These are phyloP conservation scores for Schizochytrium sp. DNA, from an alignment of 108 stramenopile genomes.

Conservation along the genomic window DNA sequence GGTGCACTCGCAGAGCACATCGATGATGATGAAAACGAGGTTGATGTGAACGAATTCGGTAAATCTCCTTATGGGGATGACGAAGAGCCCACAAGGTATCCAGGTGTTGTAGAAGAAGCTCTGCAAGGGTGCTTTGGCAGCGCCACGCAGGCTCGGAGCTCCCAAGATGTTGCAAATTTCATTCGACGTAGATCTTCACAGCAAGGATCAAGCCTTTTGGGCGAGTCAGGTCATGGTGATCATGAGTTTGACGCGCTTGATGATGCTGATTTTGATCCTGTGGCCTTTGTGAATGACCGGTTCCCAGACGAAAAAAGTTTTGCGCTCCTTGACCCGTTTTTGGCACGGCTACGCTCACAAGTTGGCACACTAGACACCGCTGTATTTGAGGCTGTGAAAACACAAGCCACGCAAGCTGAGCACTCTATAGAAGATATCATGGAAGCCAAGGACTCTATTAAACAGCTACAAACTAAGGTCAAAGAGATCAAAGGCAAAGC, in stretches of 20 bases:
- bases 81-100: slow-evolving; percentile 26
- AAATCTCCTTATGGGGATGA: no score
- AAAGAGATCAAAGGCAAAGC: slow-evolving; percentile 73
- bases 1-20: no score
- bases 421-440: slow-evolving; percentile 74
- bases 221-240: neutral
- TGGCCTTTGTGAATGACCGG: slow-evolving; percentile 74
- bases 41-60: no score
- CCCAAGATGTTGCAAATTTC: slow-evolving; percentile 82
- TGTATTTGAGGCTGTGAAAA: slow-evolving; percentile 73
- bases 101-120: slow-evolving; percentile 1
- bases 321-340: slow-evolving; percentile 74
- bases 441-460: slow-evolving; percentile 72
- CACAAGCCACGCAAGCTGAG: slow-evolving; percentile 71
- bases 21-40: no score
- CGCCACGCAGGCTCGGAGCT: neutral
- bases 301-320: slow-evolving; percentile 75
- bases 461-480: slow-evolving; percentile 74
- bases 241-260: slow-evolving; percentile 50
- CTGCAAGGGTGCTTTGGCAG: slow-evolving; percentile 5
- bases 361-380: slow-evolving; percentile 72
- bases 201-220: neutral
- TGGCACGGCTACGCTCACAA: slow-evolving; percentile 66
- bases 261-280: slow-evolving; percentile 71
- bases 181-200: slow-evolving; percentile 75